A percentile compares a stretch with the other conserved stretches of the same genome.
These are phyloP conservation scores for Pythium rhizo-oryzae DNA, from an alignment of 352 stramenopile genomes.

Conservation along the genomic window DNA sequence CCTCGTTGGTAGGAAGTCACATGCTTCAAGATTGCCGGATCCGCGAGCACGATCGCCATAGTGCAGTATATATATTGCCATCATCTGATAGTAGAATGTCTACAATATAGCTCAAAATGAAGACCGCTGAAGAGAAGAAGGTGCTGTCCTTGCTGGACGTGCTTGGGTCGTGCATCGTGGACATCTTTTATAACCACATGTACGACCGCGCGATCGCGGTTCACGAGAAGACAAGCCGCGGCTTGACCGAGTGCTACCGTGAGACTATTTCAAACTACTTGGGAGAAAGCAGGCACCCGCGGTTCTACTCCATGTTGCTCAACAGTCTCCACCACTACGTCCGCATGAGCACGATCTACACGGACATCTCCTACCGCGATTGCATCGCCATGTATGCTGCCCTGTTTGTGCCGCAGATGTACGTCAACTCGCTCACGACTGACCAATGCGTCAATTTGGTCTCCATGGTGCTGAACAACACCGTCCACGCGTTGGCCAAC, in stretches of 20 bases:
- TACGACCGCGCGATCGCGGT: slow-evolving; percentile 15
- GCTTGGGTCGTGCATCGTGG: slow-evolving; percentile 1
- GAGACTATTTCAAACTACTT: not conserved
- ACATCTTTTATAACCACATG: slow-evolving; percentile 12
- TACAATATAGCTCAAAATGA: too few species aligned
- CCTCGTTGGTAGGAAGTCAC: too few species aligned
- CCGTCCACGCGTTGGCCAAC: not conserved
- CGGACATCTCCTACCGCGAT: slow-evolving; percentile 7
- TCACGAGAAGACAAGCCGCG: slow-evolving; percentile 14
- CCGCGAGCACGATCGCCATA: too few species aligned
- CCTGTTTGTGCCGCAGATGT: slow-evolving; percentile 16
- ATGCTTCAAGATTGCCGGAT: too few species aligned
- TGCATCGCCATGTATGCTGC: slow-evolving; percentile 3
- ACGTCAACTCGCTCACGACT: not conserved
- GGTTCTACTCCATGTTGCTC: not conserved
- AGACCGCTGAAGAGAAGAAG: too few species aligned
- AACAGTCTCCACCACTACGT: slow-evolving; percentile 1
- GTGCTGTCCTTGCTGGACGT: slow-evolving; percentile 6
- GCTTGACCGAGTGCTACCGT: slow-evolving; percentile 6
- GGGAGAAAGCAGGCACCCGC: not conserved
- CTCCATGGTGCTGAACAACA: not conserved
- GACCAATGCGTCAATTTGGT: not conserved
- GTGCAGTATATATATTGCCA: too few species aligned
- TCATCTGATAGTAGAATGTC: too few species aligned
- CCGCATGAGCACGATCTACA: slow-evolving; percentile 4